Evolutionary conservation across 257 asterid species (phyloP).

Genomic region (Hygrophila difformis): DNA sequence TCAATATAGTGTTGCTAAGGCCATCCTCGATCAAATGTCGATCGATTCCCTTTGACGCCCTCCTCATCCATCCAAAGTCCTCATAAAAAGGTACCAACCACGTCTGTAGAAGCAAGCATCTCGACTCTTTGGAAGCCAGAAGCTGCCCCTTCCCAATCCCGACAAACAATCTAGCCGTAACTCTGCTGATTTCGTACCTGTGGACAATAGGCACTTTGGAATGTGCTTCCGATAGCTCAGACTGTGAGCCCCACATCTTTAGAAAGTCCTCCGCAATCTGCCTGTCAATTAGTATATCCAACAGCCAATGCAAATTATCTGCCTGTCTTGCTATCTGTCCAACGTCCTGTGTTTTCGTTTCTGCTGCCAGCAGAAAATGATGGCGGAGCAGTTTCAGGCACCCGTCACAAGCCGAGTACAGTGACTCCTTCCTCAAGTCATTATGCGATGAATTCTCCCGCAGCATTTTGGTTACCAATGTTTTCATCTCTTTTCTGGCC

Average conservation of each 20-base stretch:
- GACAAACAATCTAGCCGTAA: slow-evolving; percentile 80
- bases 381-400: slow-evolving; percentile 52
- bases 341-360: slow-evolving; percentile 34
- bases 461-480: slow-evolving; percentile 67
- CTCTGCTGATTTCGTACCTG: slow-evolving; percentile 71
- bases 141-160: slow-evolving; percentile 87
- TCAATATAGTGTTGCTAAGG: slow-evolving; percentile 73
- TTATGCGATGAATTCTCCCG: slow-evolving; percentile 70
- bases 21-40: slow-evolving; percentile 89
- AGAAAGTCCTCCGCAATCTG: slow-evolving; percentile 78
- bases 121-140: slow-evolving; percentile 66
- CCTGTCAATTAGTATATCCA: slow-evolving; percentile 80
- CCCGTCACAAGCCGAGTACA: slow-evolving; percentile 63
- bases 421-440: slow-evolving; percentile 71
- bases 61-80: slow-evolving; percentile 90
- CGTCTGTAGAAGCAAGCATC: slow-evolving; percentile 68
- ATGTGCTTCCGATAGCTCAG: slow-evolving; percentile 52
- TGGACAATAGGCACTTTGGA: slow-evolving; percentile 63
- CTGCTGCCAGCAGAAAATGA: slow-evolving; percentile 45
- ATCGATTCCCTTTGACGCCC: slow-evolving; percentile 78
- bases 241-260: slow-evolving; percentile 62
- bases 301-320: slow-evolving; percentile 85
- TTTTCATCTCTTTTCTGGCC: slow-evolving; percentile 90
- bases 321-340: slow-evolving; percentile 79
- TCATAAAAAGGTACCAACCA: slow-evolving; percentile 92